phyloP scores from a whole-genome alignment of 257 asterid species.

The Nemophila menziesii region DNA sequence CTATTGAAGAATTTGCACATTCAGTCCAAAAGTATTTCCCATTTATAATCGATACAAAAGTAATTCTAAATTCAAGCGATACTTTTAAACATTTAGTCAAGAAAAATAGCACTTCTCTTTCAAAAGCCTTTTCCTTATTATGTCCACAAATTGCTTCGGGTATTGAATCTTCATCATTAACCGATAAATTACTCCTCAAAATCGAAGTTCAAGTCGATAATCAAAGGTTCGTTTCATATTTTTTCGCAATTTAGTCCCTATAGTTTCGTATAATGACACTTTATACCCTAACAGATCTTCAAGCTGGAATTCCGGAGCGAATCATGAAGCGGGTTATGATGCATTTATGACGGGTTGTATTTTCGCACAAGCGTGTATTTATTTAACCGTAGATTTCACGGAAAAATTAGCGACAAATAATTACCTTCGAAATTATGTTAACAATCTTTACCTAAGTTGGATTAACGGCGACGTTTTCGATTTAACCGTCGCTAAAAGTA shows the following conservation, averaged over 20 bases:
- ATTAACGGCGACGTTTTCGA: constrained; percentile 46
- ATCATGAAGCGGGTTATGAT: constrained; percentile 97
- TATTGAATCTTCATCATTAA: constrained; percentile 24
- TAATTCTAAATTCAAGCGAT: constrained; percentile 50
- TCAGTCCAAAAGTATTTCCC: constrained; percentile 62
- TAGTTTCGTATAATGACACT: too few relatives aligned
- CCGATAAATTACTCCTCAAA: constrained; percentile 24
- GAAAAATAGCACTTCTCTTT: constrained; percentile 66
- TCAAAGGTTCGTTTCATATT: constrained; percentile 65
- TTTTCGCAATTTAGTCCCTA: too few relatives aligned
- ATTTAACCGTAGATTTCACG: constrained; percentile 44
- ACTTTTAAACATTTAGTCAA: constrained; percentile 29
- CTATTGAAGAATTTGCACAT: constrained; percentile 51
- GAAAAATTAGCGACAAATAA: constrained; percentile 23
- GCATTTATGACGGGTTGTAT: constrained; percentile 97
- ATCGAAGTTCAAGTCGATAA: constrained; percentile 91
- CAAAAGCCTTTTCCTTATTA: constrained; percentile 62
- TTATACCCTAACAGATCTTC: too few relatives aligned
- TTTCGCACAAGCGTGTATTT: constrained; percentile 68
- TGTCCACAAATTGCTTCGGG: constrained; percentile 47
- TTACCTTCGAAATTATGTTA: constrained; percentile 60
- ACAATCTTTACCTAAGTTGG: constrained; percentile 84
- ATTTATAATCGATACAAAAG: constrained; percentile 62
- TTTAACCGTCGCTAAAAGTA: constrained; percentile 39
- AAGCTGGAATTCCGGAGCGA: constrained; percentile 91